These are phyloP conservation scores for Carallia brachiata DNA, from an alignment of 345 rosid species.

Conservation along the genomic window DNA sequence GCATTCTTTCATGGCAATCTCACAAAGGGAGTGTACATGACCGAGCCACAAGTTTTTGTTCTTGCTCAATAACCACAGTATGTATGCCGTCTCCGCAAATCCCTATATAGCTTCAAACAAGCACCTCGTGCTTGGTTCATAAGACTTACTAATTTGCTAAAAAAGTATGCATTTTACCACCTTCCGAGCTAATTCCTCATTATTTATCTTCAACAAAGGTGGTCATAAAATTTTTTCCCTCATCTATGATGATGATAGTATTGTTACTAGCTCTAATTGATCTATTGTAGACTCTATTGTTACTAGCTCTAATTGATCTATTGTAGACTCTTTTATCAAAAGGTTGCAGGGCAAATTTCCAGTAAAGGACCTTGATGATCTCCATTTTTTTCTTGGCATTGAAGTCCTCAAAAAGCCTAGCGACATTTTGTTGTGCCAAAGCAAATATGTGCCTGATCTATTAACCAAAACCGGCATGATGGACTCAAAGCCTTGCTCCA, in stretches of 20 bases:
- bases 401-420: no score
- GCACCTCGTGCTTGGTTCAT: background rate
- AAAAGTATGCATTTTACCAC: background rate
- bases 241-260: background rate
- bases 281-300: no score
- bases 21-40: background rate
- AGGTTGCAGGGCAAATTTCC: no score
- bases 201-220: background rate
- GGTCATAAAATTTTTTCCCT: background rate
- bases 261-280: background rate
- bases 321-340: no score
- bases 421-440: no score
- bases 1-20: background rate
- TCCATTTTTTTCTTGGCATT: no score
- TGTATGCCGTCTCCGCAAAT: background rate
- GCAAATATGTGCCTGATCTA: no score
- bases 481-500: no score
- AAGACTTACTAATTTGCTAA: background rate
- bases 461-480: no score
- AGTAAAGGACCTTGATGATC: no score
- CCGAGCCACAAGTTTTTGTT: background rate
- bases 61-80: background rate
- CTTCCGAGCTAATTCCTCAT: background rate
- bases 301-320: no score
- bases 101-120: background rate